Base-by-base conservation (phyloP, 1,284 basidiomycete species). In the Omphalotus olearius region DNA sequence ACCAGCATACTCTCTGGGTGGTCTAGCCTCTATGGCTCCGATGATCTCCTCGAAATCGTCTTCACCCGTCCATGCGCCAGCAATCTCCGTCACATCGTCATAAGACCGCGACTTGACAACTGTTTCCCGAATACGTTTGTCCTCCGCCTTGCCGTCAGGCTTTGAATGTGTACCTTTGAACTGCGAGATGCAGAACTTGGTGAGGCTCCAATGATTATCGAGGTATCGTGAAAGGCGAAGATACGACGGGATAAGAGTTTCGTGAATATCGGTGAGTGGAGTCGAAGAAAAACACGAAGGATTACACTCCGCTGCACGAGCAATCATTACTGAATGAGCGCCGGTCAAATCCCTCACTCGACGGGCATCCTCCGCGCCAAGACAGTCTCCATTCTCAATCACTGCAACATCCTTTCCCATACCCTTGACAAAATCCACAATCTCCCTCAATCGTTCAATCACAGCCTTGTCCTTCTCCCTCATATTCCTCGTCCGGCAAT, bases 401-500 rank as follows among this genome's bases (percentile, higher is more conserved):
- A 99, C 85, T 1, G 94, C 87, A 18, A 98, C 78, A 13, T 82
- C 85, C 59, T 76, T 80, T 0, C 81, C 85, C 68, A 86, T 75
- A 2, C 71, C 71, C 50, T 82, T 76, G 30, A 92, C 88, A 60
- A 87, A 88, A 5, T 91, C 80, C 7, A 94, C 92, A 55, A 98
- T 88, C 60, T 94, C 93, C 43, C 75, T 73, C 62, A 99, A 67
- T 42, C 95, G 77, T 47, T 87, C 80, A 52, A 92, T 83, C 25
- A 91, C 68, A 0, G 97, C 97, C 13, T 74, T 74, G 62, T 98
- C 92, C 47, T 79, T 75, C 28, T 88, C 85, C 37, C 97, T 80
- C 96, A 98, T 98, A 57, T 85, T 88, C 62, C 91, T 79, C 51
- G 96, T 99, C 43, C 97, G 82, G 67, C 96, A 99, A 65, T 99